phyloP scores from a whole-genome alignment of 805 yeast species.

The Saccharomycopsis sp. region DNA sequence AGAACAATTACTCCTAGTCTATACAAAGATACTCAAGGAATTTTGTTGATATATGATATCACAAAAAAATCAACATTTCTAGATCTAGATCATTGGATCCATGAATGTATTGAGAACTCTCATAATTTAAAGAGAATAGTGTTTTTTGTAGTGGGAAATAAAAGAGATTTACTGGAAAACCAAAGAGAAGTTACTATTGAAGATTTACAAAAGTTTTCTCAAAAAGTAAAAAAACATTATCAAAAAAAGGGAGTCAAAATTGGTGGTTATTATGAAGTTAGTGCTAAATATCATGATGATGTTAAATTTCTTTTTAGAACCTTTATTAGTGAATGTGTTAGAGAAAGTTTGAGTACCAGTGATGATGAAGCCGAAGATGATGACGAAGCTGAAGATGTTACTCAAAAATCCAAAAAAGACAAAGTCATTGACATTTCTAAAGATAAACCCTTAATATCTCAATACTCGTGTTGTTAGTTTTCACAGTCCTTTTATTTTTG shows the following conservation, averaged over 20 bases:
- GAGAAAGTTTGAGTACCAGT: slow-evolving; percentile 1
- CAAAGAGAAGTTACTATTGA: slow-evolving; percentile 30
- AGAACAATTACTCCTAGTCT: slow-evolving; percentile 35
- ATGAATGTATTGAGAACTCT: slow-evolving; percentile 30
- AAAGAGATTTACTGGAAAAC: slow-evolving; percentile 22
- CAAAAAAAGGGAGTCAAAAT: slow-evolving; percentile 23
- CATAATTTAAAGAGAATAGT: slow-evolving; percentile 23
- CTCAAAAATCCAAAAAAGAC: not conserved
- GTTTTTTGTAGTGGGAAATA: slow-evolving; percentile 37
- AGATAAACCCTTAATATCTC: not conserved
- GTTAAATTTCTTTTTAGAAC: slow-evolving; percentile 17
- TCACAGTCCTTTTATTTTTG: not conserved
- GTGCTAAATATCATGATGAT: slow-evolving; percentile 30
- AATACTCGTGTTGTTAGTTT: slow-evolving; percentile 4
- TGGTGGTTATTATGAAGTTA: slow-evolving; percentile 36
- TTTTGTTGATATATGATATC: slow-evolving; percentile 34
- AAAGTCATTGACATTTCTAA: not conserved
- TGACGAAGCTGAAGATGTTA: not conserved
- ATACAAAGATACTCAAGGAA: slow-evolving; percentile 37
- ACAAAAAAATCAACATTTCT: slow-evolving; percentile 29
- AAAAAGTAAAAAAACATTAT: slow-evolving; percentile 24
- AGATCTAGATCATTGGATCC: slow-evolving; percentile 32
- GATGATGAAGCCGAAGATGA: not conserved
- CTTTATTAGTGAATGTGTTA: slow-evolving; percentile 16
- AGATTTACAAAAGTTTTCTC: slow-evolving; percentile 27